Conservation (phyloP, 768 basidiomycete genomes). For the Psilocybe cubensis region DNA sequence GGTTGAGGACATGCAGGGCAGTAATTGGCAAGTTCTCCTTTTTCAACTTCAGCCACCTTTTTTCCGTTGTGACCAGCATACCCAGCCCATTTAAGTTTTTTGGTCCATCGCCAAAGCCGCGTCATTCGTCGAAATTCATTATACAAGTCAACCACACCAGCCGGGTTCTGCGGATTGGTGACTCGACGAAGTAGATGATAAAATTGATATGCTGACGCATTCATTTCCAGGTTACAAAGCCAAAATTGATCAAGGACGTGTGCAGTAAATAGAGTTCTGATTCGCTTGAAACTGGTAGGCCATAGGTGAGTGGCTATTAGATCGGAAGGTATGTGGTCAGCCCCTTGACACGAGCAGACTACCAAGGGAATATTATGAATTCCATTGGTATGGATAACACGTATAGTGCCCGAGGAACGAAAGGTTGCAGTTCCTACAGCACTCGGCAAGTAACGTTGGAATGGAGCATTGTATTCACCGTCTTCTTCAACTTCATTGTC, state of each 20-base stretch:
- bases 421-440: too few relatives aligned
- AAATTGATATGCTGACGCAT: slow-evolving; percentile 9
- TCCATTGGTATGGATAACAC: slow-evolving; percentile 4
- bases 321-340: neutral
- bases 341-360: neutral
- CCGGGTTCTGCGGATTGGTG: slow-evolving; percentile 1
- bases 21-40: slow-evolving; percentile 12
- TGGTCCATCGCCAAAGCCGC: slow-evolving; percentile 8
- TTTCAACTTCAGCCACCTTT: neutral
- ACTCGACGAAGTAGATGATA: neutral
- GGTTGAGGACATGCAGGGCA: slow-evolving; percentile 22
- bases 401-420: too few relatives aligned
- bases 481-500: too few relatives aligned
- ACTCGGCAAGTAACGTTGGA: neutral
- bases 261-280: neutral
- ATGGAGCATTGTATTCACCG: neutral
- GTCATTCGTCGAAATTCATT: slow-evolving; percentile 6
- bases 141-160: slow-evolving; percentile 1
- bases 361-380: slow-evolving; percentile 1
- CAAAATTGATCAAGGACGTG: slow-evolving; percentile 1
- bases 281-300: neutral
- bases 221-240: slow-evolving; percentile 4
- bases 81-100: slow-evolving; percentile 11
- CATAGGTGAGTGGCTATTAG: neutral
- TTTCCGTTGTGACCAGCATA: neutral